A percentile compares a stretch with the other conserved stretches of the same genome.
Conservation (phyloP, 2,329 filamentous ascomycete species). For the Amauroascus niger region DNA sequence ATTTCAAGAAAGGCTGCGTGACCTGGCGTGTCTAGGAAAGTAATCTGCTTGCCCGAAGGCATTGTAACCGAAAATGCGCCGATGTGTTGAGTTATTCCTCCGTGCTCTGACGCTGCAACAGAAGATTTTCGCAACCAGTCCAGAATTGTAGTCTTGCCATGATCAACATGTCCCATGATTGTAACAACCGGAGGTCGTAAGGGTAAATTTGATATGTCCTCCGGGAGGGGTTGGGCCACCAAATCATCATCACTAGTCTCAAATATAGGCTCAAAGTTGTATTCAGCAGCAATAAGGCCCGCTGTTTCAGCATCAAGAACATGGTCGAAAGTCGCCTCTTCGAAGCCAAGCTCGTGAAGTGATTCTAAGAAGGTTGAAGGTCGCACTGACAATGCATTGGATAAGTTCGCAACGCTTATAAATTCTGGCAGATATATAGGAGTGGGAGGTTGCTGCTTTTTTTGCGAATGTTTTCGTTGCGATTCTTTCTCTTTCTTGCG, state of each 20-base stretch:
- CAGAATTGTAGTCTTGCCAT: constrained; percentile 93
- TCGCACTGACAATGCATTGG: constrained; percentile 61
- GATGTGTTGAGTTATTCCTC: constrained; percentile 96
- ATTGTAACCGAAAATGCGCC: constrained; percentile 90
- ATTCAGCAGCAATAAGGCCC: constrained; percentile 81
- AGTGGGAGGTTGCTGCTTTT: constrained; percentile 38
- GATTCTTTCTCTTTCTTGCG: constrained; percentile 29
- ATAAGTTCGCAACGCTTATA: constrained; percentile 77
- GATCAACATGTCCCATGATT: constrained; percentile 98
- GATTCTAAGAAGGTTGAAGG: constrained; percentile 62
- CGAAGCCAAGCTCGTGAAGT: constrained; percentile 78
- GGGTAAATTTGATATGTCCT: constrained; percentile 60
- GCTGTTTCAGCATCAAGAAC: constrained; percentile 86
- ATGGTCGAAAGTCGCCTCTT: constrained; percentile 70
- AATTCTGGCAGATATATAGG: constrained; percentile 77
- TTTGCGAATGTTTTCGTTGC: constrained; percentile 35
- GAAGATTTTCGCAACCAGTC: constrained; percentile 91
- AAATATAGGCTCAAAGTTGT: constrained; percentile 77
- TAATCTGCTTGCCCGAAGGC: constrained; percentile 78
- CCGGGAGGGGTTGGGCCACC: constrained; percentile 55
- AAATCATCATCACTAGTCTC: constrained; percentile 61
- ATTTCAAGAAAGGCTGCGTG: constrained; percentile 94
- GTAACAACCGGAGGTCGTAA: constrained; percentile 84
- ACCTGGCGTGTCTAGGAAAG: constrained; percentile 92
- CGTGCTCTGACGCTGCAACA: constrained; percentile 81